Base-by-base conservation (phyloP, 352 stramenopile genomes). In the Phytopythium boreale region DNA sequence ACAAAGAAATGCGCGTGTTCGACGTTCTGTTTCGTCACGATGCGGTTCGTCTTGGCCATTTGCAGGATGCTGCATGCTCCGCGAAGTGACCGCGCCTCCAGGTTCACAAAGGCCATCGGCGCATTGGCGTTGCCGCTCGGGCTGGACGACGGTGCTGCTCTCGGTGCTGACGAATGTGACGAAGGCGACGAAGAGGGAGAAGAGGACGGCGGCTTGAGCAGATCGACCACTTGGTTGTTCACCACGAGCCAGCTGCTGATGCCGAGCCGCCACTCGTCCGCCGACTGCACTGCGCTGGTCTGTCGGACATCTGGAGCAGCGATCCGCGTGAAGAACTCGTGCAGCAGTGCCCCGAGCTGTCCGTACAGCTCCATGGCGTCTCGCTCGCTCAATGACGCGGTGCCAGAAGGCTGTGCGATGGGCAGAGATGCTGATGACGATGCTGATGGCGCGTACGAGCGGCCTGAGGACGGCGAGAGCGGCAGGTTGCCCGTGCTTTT, bases 191-290 rank as follows among this genome's bases (percentile, higher is more conserved):
- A 47, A 17, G 22, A n/a, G 1, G 50, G 27, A 15, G 26, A 15
- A 39, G 29, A 4, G 52, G 47, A 26, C 10, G 57, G 51, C 2
- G 70, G 57, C 56, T 85, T 77, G 12, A 91, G 62, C 20, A 92
- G 59, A 34, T 90, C 83, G 36, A 87, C 70, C 9, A 69, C 72
- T 34, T 82, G 68, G 61, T 90, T 89, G 66, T 87, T 81, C 15
- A 89, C 77, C 64, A 92, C 65, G 51, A 90, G 78, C 83, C 83
- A 92, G 41, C 79, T 88, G 58, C 83, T 92, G 36, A 90, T 75
- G 8, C 80, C 83, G 2, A 92, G 50, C 47, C 69, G 57, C 80
- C 79, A 92, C 5, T 56, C 37, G 34, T 60, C 55, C 9, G 26
- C 55, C 22, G 52, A 31, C 1, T 29, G 57, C 17, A 22, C 47